Percentiles rank a stretch among this genome's conserved stretches.
These are phyloP conservation scores for Mycena maculata DNA, from an alignment of 768 basidiomycete species.

Conservation along the genomic window DNA sequence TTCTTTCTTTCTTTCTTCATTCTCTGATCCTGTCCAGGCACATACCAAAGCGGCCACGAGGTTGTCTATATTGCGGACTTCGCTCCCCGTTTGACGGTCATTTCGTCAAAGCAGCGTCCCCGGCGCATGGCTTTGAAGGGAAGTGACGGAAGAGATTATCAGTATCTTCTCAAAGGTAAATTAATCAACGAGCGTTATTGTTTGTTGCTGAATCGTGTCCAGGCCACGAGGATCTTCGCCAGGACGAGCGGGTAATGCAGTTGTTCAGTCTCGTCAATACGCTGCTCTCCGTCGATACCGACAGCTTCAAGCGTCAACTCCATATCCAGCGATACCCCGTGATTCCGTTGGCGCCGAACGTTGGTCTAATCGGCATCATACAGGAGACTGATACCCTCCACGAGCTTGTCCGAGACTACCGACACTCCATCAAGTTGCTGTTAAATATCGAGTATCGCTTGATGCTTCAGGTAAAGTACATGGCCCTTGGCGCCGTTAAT, in stretches of 20 bases:
- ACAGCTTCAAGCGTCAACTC: conserved; percentile 95
- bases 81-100: conserved; percentile 89
- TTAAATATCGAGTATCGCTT: conserved; percentile 97
- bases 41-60: conserved; percentile 89
- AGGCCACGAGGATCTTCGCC: conserved; percentile 99
- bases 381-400: conserved; percentile 95
- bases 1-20: background rate
- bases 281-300: conserved; percentile 89
- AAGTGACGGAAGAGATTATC: conserved; percentile 92
- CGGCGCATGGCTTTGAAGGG: conserved; percentile 89
- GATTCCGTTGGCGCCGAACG: conserved; percentile 95
- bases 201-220: conserved; percentile 6
- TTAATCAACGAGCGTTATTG: background rate
- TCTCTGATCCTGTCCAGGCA: conserved; percentile 61
- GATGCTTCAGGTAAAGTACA: conserved; percentile 86
- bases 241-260: conserved; percentile 99
- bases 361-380: conserved; percentile 94
- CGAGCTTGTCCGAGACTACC: conserved; percentile 94
- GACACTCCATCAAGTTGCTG: conserved; percentile 94
- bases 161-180: conserved; percentile 89
- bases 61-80: conserved; percentile 89
- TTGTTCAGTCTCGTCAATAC: conserved; percentile 98
- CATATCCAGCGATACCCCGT: conserved; percentile 94
- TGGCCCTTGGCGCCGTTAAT: background rate
- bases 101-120: conserved; percentile 96